Conservation (phyloP, 169 alveolate genomes). For the Plasmodium vivax region DNA sequence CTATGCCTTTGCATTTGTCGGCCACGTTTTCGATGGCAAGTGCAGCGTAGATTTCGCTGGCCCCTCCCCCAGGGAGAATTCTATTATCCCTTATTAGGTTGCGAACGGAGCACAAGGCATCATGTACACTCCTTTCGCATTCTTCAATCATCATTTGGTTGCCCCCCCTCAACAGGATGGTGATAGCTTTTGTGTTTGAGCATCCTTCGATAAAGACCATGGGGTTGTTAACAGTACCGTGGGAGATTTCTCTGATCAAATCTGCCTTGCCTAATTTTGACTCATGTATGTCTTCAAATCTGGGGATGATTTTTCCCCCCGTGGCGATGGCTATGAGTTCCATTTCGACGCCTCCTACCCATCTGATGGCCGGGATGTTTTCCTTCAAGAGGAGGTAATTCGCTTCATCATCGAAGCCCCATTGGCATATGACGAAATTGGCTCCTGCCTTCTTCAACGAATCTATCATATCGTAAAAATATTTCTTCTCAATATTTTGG, state of each 20-base stretch:
- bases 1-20: constrained; percentile 92
- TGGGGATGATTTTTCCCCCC: constrained; percentile 97
- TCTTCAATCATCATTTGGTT: constrained; percentile 97
- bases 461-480: constrained; percentile 96
- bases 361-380: constrained; percentile 97
- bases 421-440: constrained; percentile 96
- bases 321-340: constrained; percentile 99
- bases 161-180: constrained; percentile 97
- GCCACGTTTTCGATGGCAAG: constrained; percentile 93
- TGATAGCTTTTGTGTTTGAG: constrained; percentile 94
- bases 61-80: constrained; percentile 98
- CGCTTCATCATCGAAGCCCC: constrained; percentile 99
- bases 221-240: constrained; percentile 96
- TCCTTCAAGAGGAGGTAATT: constrained; percentile 91
- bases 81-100: constrained; percentile 88
- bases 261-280: constrained; percentile 97
- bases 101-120: constrained; percentile 98
- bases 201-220: constrained; percentile 97
- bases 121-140: constrained; percentile 98
- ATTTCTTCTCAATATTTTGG: constrained; percentile 90
- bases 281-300: constrained; percentile 95
- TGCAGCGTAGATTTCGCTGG: constrained; percentile 97
- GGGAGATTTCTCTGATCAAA: constrained; percentile 91
- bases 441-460: constrained; percentile 96
- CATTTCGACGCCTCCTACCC: constrained; percentile 99